Percentiles rank a stretch among this genome's conserved stretches.
Conservation (phyloP, 2,329 filamentous ascomycete species). For the Chaetothyriales sp. region DNA sequence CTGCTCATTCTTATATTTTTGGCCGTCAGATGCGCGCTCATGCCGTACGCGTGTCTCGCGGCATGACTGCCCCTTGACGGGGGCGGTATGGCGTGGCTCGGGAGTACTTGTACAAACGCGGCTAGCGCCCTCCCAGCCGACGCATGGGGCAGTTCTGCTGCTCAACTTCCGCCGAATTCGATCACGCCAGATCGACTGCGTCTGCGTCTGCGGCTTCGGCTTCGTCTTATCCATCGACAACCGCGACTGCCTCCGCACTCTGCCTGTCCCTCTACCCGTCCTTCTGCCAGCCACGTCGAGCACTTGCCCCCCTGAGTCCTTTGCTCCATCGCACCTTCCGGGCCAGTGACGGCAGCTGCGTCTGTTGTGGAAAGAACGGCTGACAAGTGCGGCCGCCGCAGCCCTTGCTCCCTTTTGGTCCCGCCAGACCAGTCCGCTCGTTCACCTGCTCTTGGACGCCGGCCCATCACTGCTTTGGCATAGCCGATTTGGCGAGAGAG, state of each 20-base stretch:
- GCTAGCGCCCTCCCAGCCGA: background rate
- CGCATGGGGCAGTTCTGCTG: background rate
- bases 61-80: background rate
- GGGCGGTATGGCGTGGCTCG: background rate
- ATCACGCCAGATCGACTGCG: background rate
- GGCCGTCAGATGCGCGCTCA: too few relatives aligned
- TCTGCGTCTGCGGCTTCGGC: background rate
- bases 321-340: background rate
- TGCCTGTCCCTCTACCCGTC: background rate
- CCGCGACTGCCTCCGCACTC: background rate
- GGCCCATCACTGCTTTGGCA: background rate
- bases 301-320: too few relatives aligned
- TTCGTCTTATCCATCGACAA: too few relatives aligned
- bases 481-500: background rate
- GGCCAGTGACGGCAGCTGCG: background rate
- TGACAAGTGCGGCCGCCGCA: background rate
- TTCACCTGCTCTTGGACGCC: background rate
- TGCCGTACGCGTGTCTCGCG: too few relatives aligned
- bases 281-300: background rate
- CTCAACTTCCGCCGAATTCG: background rate
- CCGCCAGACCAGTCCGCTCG: background rate
- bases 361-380: background rate
- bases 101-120: background rate
- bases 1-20: too few relatives aligned
- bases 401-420: conserved; percentile 1